Conservation (phyloP, 2,329 filamentous ascomycete genomes). For the Ophiostoma triangulosporum region DNA sequence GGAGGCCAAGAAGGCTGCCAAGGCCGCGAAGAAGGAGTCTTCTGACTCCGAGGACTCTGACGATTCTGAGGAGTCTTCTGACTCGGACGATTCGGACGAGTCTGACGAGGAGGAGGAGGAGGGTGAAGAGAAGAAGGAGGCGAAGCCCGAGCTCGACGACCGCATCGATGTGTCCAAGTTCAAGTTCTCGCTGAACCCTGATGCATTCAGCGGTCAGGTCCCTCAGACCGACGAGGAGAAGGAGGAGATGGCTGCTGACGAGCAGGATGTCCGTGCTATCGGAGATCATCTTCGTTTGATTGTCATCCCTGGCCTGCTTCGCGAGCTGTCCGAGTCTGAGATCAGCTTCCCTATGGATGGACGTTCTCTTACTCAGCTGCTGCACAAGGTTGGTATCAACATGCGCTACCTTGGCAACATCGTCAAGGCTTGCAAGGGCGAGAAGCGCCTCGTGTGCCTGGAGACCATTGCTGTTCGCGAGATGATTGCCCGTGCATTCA, state of each 20-base stretch:
- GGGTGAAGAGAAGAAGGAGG: conserved; percentile 34
- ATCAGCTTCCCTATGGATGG: conserved; percentile 98
- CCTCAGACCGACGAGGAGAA: conserved; percentile 88
- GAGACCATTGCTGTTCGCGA: conserved; percentile 71
- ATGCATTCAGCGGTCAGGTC: conserved; percentile 84
- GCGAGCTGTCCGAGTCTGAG: conserved; percentile 81
- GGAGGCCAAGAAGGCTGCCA: neutral
- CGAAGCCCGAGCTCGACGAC: conserved; percentile 30
- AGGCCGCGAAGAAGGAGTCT: neutral
- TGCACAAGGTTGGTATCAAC: conserved; percentile 97
- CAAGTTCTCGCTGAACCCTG: conserved; percentile 79
- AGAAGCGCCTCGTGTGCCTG: conserved; percentile 62
- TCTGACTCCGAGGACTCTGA: neutral
- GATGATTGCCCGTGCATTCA: conserved; percentile 91
- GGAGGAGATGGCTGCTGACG: conserved; percentile 66
- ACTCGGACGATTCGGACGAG: neutral
- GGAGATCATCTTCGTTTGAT: conserved; percentile 65
- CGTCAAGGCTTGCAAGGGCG: conserved; percentile 50
- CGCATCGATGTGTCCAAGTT: conserved; percentile 80
- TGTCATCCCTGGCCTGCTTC: conserved; percentile 71
- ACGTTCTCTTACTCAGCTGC: conserved; percentile 70
- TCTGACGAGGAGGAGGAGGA: neutral
- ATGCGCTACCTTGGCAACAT: conserved; percentile 87
- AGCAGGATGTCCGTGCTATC: conserved; percentile 74
- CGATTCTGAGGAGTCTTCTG: neutral